A percentile compares a stretch with the other conserved stretches of the same genome.
These are phyloP conservation scores for Anisodus tanguticus DNA, from an alignment of 257 asterid genomes.

Conservation along the genomic window DNA sequence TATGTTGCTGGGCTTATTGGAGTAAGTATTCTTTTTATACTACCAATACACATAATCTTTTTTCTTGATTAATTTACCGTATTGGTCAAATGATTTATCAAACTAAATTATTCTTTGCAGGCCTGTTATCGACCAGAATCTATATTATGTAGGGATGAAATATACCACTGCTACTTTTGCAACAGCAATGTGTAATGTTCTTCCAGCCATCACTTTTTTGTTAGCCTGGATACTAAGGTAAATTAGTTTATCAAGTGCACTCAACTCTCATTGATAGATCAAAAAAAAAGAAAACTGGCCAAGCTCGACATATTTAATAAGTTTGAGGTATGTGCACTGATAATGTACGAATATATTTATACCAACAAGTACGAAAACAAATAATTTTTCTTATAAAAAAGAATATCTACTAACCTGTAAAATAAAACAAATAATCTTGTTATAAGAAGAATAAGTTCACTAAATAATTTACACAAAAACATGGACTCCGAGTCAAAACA, in stretches of 20 bases:
- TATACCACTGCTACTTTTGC: conserved; percentile 71
- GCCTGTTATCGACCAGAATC: conserved; percentile 75
- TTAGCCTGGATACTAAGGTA: conserved; percentile 81
- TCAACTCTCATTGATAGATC: no score
- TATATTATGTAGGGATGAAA: conserved; percentile 66
- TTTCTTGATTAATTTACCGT: neutral
- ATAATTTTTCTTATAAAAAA: no score
- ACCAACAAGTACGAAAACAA: no score
- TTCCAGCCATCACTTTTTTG: conserved; percentile 74
- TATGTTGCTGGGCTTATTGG: conserved; percentile 56
- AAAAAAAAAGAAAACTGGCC: no score
- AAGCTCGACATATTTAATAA: no score
- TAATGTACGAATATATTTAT: no score
- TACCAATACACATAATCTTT: neutral
- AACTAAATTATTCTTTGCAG: conserved; percentile 19
- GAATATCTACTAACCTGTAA: no score
- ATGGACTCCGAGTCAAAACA: neutral
- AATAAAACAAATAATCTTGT: neutral
- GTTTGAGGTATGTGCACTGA: neutral
- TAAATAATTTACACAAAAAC: no score
- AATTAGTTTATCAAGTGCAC: neutral
- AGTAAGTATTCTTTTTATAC: conserved; percentile 43
- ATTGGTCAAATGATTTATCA: neutral
- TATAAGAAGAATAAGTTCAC: no score
- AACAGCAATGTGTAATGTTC: conserved; percentile 63